These are phyloP conservation scores for Bipolaris cookei DNA, from an alignment of 2,329 filamentous ascomycete species.

Conservation along the genomic window DNA sequence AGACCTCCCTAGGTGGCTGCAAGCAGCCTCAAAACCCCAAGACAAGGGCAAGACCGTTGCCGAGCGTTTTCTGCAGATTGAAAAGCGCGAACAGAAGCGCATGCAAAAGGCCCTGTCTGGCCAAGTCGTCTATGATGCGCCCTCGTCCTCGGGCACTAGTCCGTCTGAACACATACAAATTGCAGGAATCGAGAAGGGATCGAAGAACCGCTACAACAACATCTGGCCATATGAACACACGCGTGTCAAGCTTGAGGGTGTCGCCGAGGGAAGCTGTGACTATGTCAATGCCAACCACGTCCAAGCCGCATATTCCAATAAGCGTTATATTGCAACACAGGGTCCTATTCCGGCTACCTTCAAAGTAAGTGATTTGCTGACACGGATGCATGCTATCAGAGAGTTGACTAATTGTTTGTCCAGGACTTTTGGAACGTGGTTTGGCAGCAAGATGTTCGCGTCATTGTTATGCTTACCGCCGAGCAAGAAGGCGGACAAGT, in stretches of 20 bases:
- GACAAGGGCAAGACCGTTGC: conserved; percentile 83
- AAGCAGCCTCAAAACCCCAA: conserved; percentile 66
- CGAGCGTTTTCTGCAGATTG: conserved; percentile 82
- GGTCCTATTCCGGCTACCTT: conserved; percentile 92
- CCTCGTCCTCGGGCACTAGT: conserved; percentile 41
- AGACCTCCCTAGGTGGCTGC: conserved; percentile 77
- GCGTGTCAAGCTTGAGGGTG: conserved; percentile 77
- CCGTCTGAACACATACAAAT: conserved; percentile 67
- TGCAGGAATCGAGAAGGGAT: conserved; percentile 91
- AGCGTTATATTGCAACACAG: conserved; percentile 94
- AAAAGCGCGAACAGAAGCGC: conserved; percentile 84
- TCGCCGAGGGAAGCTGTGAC: conserved; percentile 74
- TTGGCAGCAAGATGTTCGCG: conserved; percentile 94
- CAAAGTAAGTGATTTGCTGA: conserved; percentile 64
- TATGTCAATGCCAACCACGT: conserved; percentile 96
- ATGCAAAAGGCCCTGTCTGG: conserved; percentile 82
- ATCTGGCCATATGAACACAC: conserved; percentile 96
- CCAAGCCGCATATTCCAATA: conserved; percentile 79
- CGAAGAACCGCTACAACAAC: conserved; percentile 97
- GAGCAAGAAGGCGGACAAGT: conserved; percentile 91
- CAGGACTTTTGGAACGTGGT: conserved; percentile 98
- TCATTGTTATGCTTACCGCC: conserved; percentile 95
- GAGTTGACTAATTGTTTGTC: conserved; percentile 25
- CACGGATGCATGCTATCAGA: neutral
- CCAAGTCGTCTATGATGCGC: conserved; percentile 63